Base-by-base conservation (phyloP, 352 stramenopile species). In the Phytophthora macrochlamydospora region DNA sequence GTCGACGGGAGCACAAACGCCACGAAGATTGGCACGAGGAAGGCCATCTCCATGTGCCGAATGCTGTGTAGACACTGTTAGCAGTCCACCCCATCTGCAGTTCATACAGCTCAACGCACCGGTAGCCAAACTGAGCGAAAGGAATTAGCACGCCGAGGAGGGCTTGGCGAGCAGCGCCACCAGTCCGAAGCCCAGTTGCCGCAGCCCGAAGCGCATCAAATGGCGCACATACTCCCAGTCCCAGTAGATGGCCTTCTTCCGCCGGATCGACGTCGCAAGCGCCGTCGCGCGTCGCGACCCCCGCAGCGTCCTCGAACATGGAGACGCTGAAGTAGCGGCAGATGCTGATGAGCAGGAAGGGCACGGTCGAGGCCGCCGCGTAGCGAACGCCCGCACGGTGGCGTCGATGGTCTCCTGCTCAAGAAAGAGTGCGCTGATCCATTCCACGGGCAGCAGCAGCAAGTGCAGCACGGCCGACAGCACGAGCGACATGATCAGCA, bases 171-270 rank as follows among this genome's bases (percentile, higher is more conserved):
- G 14, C 35, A 87, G 42, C 14, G 71, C 75, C 12, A 92, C 63
- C 14, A 92, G 61, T 0, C 78, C 84, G 38, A 92, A 91, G 28
- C 59, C 67, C 5, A 75, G 65, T 29, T 92, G 84, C 0, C 76
- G 77, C 11, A 80, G 56, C 33, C 71, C 73, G 28, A 85, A 80
- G n/a, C 75, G 52, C 45, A 79, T 48, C 4, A 84, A 50, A 54
- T 92, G 84, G 32, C 62, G 66, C 11, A 85, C 67, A 59, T 92
- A 91, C 65, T 92, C 84, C 81, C 72, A 81, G 53, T 92, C 84
- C 84, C 81, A 92, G 56, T 85, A 89, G 52, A 90, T 80, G 3
- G 81, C 77, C 54, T 81, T 78, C 79, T 78, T 79, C 68, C 78
- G 52, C 56, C 65, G 69, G 30, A 92, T 92, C 1, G 43, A 48